Evolutionary conservation across 768 basidiomycete species (phyloP).

Genomic region (Termitomyces sp.): DNA sequence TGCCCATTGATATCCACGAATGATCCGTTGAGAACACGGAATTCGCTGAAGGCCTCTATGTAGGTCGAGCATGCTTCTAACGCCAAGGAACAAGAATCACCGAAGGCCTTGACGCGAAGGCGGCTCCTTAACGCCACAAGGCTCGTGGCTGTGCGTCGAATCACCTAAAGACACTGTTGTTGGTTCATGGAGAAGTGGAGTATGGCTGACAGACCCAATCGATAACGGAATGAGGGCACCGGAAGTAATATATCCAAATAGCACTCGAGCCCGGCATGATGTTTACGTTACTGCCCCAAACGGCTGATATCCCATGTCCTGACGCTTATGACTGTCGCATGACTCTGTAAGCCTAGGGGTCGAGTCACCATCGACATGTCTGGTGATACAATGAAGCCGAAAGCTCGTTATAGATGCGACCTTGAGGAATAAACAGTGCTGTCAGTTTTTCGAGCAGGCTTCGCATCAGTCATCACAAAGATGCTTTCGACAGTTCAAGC

Average conservation of each 20-base stretch:
- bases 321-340: slow-evolving; percentile 2
- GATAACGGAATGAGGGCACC: slow-evolving; percentile 5
- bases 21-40: slow-evolving; percentile 1
- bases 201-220: not conserved
- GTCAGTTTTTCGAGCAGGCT: not conserved
- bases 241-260: not conserved
- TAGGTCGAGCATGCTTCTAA: not conserved
- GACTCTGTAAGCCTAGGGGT: not conserved
- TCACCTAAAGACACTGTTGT: not conserved
- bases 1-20: not conserved
- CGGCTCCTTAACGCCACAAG: slow-evolving; percentile 16
- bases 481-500: not conserved
- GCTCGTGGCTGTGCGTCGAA: slow-evolving; percentile 22
- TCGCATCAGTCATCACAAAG: slow-evolving; percentile 9
- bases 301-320: slow-evolving; percentile 1
- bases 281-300: not conserved
- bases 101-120: slow-evolving; percentile 2
- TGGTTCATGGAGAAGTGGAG: not conserved
- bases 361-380: slow-evolving; percentile 1
- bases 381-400: not conserved
- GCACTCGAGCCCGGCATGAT: not conserved
- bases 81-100: slow-evolving; percentile 2
- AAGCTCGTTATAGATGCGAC: not conserved
- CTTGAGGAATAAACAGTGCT: slow-evolving; percentile 1
- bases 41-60: not conserved